These are phyloP conservation scores for Galerina sulciceps DNA, from an alignment of 768 basidiomycete genomes.

Conservation along the genomic window DNA sequence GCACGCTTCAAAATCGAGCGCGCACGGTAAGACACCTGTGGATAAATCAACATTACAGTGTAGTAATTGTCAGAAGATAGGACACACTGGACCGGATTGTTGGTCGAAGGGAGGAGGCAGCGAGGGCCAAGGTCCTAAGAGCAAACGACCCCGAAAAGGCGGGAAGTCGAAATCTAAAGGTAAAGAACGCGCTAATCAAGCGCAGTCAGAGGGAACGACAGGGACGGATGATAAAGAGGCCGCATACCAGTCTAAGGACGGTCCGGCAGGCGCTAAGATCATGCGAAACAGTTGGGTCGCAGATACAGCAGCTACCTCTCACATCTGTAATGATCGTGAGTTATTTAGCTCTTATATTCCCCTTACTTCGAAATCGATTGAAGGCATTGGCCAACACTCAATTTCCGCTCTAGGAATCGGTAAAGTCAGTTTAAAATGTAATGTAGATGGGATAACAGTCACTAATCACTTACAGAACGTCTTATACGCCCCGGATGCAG, in stretches of 20 bases:
- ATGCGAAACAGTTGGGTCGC: conserved; percentile 23
- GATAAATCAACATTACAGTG: conserved; percentile 17
- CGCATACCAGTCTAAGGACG: not conserved
- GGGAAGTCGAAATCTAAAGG: conserved; percentile 5
- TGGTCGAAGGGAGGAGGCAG: conserved; percentile 28
- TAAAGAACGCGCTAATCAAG: not conserved
- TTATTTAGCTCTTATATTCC: conserved; percentile 16
- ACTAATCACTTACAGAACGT: conserved; percentile 19
- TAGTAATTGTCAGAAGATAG: conserved; percentile 30
- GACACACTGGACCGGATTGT: conserved; percentile 19
- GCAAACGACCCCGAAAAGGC: not conserved
- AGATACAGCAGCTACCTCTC: conserved; percentile 26
- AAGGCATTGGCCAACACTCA: conserved; percentile 17
- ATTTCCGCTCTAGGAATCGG: conserved; percentile 15
- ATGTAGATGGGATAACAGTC: conserved; percentile 15
- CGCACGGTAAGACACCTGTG: conserved; percentile 13
- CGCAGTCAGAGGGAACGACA: not conserved
- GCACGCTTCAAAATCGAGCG: not conserved
- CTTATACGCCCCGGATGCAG: conserved; percentile 22
- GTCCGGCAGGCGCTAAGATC: not conserved
- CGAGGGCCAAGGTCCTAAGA: conserved; percentile 30
- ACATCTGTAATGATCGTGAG: conserved; percentile 20
- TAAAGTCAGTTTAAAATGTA: conserved; percentile 21
- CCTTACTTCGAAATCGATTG: conserved; percentile 6
- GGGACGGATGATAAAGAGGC: not conserved